Evolutionary conservation across 495 filamentous ascomycete genomes (phyloP).

Genomic region (Penicillium waksmanii): DNA sequence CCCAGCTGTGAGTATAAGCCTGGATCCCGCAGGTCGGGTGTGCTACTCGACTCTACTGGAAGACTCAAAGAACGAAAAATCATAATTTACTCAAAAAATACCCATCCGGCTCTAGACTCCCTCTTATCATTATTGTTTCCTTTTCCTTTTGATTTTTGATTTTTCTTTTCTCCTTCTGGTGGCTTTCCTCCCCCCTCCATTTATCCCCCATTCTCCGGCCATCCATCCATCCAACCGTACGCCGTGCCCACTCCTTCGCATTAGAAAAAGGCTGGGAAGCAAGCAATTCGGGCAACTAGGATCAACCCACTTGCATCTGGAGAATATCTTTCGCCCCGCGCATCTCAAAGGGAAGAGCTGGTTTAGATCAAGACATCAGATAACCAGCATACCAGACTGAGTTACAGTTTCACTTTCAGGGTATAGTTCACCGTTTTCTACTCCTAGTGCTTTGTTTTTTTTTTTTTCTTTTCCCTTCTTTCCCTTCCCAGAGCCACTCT

Average conservation of each 20-base stretch:
- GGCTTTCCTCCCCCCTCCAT: neutral
- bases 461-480: constrained; percentile 25
- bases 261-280: neutral
- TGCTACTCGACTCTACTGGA: constrained; percentile 11
- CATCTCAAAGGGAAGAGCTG: neutral
- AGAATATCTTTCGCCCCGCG: neutral
- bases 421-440: constrained; percentile 40
- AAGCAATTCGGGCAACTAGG: constrained; percentile 2
- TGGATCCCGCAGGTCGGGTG: constrained; percentile 30
- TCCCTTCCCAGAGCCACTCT: constrained; percentile 2
- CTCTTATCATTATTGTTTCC: constrained; percentile 1
- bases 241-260: neutral
- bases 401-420: constrained; percentile 7
- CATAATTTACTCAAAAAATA: constrained; percentile 3
- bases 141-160: neutral
- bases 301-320: neutral
- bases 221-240: neutral
- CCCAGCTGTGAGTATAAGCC: constrained; percentile 28
- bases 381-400: neutral
- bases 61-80: neutral
- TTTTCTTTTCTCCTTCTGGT: constrained; percentile 9
- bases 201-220: neutral
- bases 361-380: neutral
- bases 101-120: neutral
- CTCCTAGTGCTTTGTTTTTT: constrained; percentile 38